Evolutionary conservation across 805 yeast genomes (phyloP).

Genomic region (Pichia heedii): DNA sequence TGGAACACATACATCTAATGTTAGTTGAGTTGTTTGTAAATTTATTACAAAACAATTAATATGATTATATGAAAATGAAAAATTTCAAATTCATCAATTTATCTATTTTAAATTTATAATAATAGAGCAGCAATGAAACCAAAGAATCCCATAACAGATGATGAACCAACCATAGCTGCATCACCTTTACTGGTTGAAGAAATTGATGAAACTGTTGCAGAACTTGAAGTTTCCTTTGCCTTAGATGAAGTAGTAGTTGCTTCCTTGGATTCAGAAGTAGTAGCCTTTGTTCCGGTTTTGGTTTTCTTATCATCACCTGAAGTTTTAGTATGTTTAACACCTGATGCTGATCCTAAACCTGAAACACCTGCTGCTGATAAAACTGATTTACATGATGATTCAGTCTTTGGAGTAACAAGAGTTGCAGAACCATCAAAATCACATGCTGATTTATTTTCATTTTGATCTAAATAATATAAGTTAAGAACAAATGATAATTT

Average conservation of each 20-base stretch:
- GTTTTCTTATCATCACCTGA: conserved; percentile 9
- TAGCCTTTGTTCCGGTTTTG: too few species aligned
- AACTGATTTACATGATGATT: conserved; percentile 46
- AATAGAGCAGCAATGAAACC: conserved; percentile 18
- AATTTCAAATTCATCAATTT: neutral
- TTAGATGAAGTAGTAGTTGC: conserved; percentile 6
- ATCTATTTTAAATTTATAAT: conserved; percentile 10
- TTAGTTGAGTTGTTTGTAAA: too few species aligned
- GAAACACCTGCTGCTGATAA: conserved; percentile 58
- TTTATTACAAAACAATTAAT: too few species aligned
- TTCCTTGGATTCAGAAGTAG: conserved; percentile 10
- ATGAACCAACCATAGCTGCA: conserved; percentile 10
- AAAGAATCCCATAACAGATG: conserved; percentile 13
- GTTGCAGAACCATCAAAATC: conserved; percentile 63
- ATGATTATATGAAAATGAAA: too few species aligned
- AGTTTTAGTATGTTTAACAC: conserved; percentile 18
- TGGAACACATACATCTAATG: too few species aligned
- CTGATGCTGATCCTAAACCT: conserved; percentile 50
- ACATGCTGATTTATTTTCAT: conserved; percentile 43
- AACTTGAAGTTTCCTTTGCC: neutral
- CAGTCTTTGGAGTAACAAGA: conserved; percentile 37
- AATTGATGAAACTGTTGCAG: conserved; percentile 14
- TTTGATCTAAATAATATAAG: conserved; percentile 48
- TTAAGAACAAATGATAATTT: conserved; percentile 58
- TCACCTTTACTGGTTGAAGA: conserved; percentile 13